Percentiles rank a stretch among this genome's conserved stretches.
These are phyloP conservation scores for Agastache rugosa DNA, from an alignment of 257 asterid genomes.

Conservation along the genomic window DNA sequence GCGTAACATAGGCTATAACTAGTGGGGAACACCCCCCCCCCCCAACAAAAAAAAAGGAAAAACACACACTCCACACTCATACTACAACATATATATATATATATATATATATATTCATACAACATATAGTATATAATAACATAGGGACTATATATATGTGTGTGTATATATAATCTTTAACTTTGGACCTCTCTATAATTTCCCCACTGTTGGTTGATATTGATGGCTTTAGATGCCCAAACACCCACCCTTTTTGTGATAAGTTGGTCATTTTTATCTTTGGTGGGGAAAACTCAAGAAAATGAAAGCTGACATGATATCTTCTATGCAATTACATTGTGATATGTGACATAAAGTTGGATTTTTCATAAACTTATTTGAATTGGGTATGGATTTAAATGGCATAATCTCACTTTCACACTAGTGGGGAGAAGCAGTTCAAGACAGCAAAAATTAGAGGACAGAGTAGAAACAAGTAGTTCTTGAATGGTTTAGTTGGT, in stretches of 20 bases:
- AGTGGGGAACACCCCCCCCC: slow-evolving; percentile 49
- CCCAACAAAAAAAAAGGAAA: neutral
- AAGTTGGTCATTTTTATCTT: slow-evolving; percentile 33
- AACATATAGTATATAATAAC: too few relatives aligned
- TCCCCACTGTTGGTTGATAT: slow-evolving; percentile 42
- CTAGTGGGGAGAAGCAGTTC: neutral
- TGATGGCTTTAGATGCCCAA: slow-evolving; percentile 41
- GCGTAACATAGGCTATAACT: too few relatives aligned
- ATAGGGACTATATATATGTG: neutral
- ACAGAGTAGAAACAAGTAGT: neutral
- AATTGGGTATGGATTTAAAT: slow-evolving; percentile 36
- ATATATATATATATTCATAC: too few relatives aligned
- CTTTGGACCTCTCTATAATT: slow-evolving; percentile 34
- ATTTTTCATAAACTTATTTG: slow-evolving; percentile 19
- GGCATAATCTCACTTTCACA: slow-evolving; percentile 35
- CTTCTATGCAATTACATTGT: slow-evolving; percentile 29
- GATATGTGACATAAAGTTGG: slow-evolving; percentile 50
- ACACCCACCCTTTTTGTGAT: slow-evolving; percentile 22
- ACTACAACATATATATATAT: too few relatives aligned
- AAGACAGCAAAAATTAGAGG: neutral
- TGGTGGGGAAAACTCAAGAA: slow-evolving; percentile 52
- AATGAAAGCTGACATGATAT: slow-evolving; percentile 54
- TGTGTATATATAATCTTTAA: slow-evolving; percentile 4
- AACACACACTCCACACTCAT: neutral
- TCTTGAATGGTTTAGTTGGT: neutral